A percentile compares a stretch with the other conserved stretches of the same genome.
These are phyloP conservation scores for Phyllosticta ampelicida DNA, from an alignment of 2,329 filamentous ascomycete species.

Conservation along the genomic window DNA sequence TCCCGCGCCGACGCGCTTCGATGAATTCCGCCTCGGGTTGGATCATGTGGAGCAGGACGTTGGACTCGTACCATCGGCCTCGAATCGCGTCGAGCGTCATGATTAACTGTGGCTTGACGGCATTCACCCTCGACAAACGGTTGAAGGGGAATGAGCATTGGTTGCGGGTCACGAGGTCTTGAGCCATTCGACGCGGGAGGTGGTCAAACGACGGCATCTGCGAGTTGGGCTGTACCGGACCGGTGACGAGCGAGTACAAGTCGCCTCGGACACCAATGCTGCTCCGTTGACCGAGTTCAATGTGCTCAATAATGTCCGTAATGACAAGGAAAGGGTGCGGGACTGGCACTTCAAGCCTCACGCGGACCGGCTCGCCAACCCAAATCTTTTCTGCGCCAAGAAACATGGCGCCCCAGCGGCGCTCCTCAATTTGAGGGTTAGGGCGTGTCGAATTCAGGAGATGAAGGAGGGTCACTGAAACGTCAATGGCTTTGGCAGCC, in stretches of 20 bases:
- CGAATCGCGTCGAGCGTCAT: slow-evolving; percentile 41
- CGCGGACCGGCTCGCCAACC: slow-evolving; percentile 47
- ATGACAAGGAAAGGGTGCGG: slow-evolving; percentile 37
- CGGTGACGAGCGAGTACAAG: slow-evolving; percentile 38
- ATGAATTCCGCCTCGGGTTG: slow-evolving; percentile 22
- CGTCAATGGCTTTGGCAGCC: slow-evolving; percentile 45
- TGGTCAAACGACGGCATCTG: slow-evolving; percentile 27
- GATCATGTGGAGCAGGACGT: slow-evolving; percentile 36
- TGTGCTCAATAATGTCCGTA: slow-evolving; percentile 33
- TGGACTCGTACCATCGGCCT: slow-evolving; percentile 51
- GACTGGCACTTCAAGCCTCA: slow-evolving; percentile 31
- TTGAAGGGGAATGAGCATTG: slow-evolving; percentile 29
- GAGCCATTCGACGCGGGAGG: slow-evolving; percentile 40
- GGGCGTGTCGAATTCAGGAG: slow-evolving; percentile 31
- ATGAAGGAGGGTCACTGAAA: slow-evolving; percentile 44
- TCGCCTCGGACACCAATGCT: slow-evolving; percentile 35
- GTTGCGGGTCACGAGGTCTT: slow-evolving; percentile 42
- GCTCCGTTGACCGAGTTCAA: slow-evolving; percentile 12
- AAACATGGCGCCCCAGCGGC: slow-evolving; percentile 44
- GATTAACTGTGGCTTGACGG: slow-evolving; percentile 12
- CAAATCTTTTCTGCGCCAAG: slow-evolving; percentile 50
- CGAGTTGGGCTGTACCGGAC: slow-evolving; percentile 20
- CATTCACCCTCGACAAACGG: slow-evolving; percentile 14
- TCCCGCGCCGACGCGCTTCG: slow-evolving; percentile 27
- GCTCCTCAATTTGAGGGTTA: slow-evolving; percentile 29